Evolutionary conservation across 495 filamentous ascomycete genomes (phyloP), one percentile per base, ranked within the genome.

Genomic region (Saxophila tyrrhenica): DNA sequence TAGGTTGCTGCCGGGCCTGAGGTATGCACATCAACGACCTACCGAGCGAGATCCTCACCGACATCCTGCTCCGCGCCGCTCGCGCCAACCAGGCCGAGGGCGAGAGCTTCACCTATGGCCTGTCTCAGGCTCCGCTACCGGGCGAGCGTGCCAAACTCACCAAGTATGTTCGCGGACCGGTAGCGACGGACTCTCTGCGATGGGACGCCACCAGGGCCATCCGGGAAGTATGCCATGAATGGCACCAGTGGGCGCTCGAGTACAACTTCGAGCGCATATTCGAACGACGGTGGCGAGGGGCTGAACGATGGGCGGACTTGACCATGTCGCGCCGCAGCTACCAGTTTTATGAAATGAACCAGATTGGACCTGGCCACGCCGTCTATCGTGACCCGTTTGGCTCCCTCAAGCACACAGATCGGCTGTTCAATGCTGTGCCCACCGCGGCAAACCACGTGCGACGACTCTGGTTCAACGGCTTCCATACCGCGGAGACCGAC

Each of bases 391-490:
- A 79, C 61, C 77, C 77, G 9, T 78, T 71, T 63, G 55, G 59
- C 13, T 72, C 72, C 2, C 63, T 79, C 39, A 68, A 67, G 52
- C 63, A 67, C 24, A 78, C 76, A 2, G 65, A 69, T n/a, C 54
- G 63, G 10, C 67, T 78, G 0, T 71, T 79, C 52, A 47, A 52
- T 21, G 56, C 62, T 25, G 70, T 65, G 51, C 71, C 76, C 0
- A 48, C 62, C 8, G 62, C 77, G 5, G 75, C 75, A 0, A 51
- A 54, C 0, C 71, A 73, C 47, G 73, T 78, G 41, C 75, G 72
- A 22, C 67, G 73, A 15, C 60, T 79, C 49, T 79, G 76, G 75
- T 75, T 79, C 60, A 70, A 77, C 41, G 77, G 77, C 15, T 76
- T 77, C 52, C 72, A 78, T 57, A 66, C 65, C 15, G 64, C 69